Evolutionary conservation across 805 yeast species (phyloP).

Genomic region (Saccharomyces mikatae): DNA sequence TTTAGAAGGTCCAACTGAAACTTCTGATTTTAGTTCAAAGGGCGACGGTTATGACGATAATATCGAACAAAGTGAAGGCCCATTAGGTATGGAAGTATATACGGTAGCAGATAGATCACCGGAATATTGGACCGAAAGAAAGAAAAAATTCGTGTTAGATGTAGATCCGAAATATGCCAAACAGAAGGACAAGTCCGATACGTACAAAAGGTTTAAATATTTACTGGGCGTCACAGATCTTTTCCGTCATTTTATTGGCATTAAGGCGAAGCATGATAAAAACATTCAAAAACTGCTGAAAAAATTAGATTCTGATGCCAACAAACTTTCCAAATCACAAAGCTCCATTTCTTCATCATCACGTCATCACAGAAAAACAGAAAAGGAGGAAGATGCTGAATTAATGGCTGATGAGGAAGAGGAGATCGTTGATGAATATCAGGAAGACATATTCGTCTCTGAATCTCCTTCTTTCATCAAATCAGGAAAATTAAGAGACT

Average conservation of each 20-base stretch:
- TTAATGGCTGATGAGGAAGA: slow-evolving; percentile 73
- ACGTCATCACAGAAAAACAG: slow-evolving; percentile 73
- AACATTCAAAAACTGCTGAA: slow-evolving; percentile 53
- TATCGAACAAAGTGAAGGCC: not conserved
- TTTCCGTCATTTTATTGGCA: slow-evolving; percentile 79
- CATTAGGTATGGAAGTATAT: not conserved
- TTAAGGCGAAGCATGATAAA: slow-evolving; percentile 72
- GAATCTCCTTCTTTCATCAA: slow-evolving; percentile 75
- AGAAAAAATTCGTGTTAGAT: slow-evolving; percentile 40
- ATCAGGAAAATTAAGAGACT: slow-evolving; percentile 72
- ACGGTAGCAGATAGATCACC: slow-evolving; percentile 6
- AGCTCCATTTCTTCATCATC: slow-evolving; percentile 20
- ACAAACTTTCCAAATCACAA: slow-evolving; percentile 29
- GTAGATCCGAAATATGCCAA: slow-evolving; percentile 53
- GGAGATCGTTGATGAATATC: slow-evolving; percentile 36
- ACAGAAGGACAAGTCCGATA: slow-evolving; percentile 50
- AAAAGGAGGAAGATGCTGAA: slow-evolving; percentile 93
- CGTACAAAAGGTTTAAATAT: slow-evolving; percentile 73
- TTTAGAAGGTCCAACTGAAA: not conserved
- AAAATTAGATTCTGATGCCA: slow-evolving; percentile 42
- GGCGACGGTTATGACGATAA: not conserved
- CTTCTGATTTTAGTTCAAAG: not conserved
- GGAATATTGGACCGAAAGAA: slow-evolving; percentile 35
- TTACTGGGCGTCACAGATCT: slow-evolving; percentile 74
- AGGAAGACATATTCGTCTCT: slow-evolving; percentile 62